phyloP scores from a whole-genome alignment of 2,329 filamentous ascomycete species.

The Fusarium irregulare region DNA sequence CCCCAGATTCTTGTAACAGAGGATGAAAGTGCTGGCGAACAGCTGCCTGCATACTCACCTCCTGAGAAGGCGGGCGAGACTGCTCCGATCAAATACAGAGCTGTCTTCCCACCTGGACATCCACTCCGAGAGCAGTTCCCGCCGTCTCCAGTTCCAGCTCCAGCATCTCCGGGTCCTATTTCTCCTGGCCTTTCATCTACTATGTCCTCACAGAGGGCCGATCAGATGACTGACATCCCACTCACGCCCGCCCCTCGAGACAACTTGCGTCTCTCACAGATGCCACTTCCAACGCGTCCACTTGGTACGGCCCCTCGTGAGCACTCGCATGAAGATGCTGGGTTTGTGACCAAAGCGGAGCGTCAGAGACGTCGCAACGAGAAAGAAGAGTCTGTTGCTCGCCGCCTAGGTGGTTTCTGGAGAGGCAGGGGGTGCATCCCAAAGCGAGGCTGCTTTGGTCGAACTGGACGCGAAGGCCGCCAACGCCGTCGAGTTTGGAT shows the following conservation, averaged over 20 bases:
- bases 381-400: constrained; percentile 72
- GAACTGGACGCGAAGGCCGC: constrained; percentile 71
- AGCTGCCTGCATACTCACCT: constrained; percentile 68
- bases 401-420: constrained; percentile 70
- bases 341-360: constrained; percentile 59
- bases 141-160: constrained; percentile 65
- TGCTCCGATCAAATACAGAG: constrained; percentile 61
- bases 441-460: constrained; percentile 72
- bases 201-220: constrained; percentile 71
- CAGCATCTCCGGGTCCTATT: constrained; percentile 62
- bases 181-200: constrained; percentile 71
- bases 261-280: constrained; percentile 29
- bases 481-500: constrained; percentile 71
- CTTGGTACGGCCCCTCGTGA: constrained; percentile 60
- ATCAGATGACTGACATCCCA: constrained; percentile 70
- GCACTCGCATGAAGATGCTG: constrained; percentile 56
- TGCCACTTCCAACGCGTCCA: constrained; percentile 57
- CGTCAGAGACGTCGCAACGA: constrained; percentile 67
- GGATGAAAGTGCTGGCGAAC: constrained; percentile 49
- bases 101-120: constrained; percentile 68
- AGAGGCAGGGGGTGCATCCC: constrained; percentile 73
- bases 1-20: constrained; percentile 54
- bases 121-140: constrained; percentile 60
- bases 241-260: constrained; percentile 56
- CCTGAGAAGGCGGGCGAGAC: constrained; percentile 53